Conservation (phyloP, 78 protist genomes). For the Dictyostelium firmibasis region DNA sequence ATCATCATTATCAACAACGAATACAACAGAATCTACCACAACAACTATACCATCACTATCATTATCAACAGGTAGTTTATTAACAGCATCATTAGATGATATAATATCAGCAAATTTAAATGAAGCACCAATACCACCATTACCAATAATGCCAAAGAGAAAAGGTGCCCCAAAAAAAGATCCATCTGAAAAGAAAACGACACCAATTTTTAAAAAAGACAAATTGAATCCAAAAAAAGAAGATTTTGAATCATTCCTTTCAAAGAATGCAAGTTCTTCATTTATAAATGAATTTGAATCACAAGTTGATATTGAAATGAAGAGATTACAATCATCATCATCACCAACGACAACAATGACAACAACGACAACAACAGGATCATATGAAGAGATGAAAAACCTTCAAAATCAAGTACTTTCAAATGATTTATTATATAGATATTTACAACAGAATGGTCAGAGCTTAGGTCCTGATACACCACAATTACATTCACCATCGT, state of each 20-base stretch:
- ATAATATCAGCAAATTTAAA: background rate
- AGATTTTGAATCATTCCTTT: background rate
- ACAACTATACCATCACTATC: background rate
- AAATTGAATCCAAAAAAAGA: background rate
- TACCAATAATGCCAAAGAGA: background rate
- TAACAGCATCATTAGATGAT: background rate
- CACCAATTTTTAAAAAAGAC: slow-evolving; percentile 4
- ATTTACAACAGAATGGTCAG: background rate
- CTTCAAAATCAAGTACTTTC: background rate
- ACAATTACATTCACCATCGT: background rate
- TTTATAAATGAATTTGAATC: background rate
- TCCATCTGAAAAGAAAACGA: slow-evolving; percentile 5
- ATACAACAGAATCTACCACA: background rate
- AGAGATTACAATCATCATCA: no score
- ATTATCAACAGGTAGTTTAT: background rate
- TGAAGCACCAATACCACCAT: background rate
- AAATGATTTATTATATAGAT: background rate
- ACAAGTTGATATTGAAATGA: background rate
- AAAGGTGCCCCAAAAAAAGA: slow-evolving; percentile 38
- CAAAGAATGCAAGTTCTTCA: background rate
- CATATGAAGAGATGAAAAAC: background rate
- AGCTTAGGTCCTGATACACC: background rate
- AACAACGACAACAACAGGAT: no score
- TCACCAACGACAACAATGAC: background rate
- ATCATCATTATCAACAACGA: background rate